Evolutionary conservation across 768 basidiomycete species (phyloP), one percentile per base, ranked within the genome.

Genomic region (Suillus subalutaceus): DNA sequence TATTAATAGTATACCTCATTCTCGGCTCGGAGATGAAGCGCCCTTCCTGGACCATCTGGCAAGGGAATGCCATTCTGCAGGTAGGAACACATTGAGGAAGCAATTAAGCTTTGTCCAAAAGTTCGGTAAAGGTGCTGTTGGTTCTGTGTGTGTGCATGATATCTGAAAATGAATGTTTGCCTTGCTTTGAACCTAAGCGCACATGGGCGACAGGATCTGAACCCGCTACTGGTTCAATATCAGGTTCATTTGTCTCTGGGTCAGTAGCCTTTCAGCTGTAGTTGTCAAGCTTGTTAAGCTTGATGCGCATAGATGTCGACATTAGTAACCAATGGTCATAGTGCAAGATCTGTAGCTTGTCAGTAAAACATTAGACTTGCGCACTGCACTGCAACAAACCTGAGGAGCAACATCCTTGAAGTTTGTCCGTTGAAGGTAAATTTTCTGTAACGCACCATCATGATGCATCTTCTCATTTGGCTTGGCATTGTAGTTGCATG

Each of bases 341-440:
- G 6, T 15, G 20, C 1, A 67, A 20, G 56, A 67, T 67, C 66
- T 67, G 23, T 37, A 16, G 41, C 37, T 38, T n/a, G 20, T 35
- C 6, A 40, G 44, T 50, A 58, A 30, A 43, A 60, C 2, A 32
- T 26, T 40, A 13, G 50, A 20, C 18, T n/a, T 38, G 1, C 23
- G 65, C 26, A 26, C 75, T 76, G 58, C n/a, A 26, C 75, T 75
- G 58, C 0, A 10, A 60, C 67, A 13, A 41, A 79, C 79, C 71
- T 79, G 79, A 1, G 53, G 46, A 1, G 71, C 77, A 26, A 79
- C 69, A 63, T 80, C 59, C 58, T 77, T 78, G 67, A 75, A 77
- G 62, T 82, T 81, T 6, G 79, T 78, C 7, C 67, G 67, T 3
- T 13, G 35, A 8, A 67, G 70, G 50, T 79, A 80, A 15, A 60